Conservation (phyloP, 1,284 basidiomycete species). For the Mycosarcoma mackinlayi region DNA sequence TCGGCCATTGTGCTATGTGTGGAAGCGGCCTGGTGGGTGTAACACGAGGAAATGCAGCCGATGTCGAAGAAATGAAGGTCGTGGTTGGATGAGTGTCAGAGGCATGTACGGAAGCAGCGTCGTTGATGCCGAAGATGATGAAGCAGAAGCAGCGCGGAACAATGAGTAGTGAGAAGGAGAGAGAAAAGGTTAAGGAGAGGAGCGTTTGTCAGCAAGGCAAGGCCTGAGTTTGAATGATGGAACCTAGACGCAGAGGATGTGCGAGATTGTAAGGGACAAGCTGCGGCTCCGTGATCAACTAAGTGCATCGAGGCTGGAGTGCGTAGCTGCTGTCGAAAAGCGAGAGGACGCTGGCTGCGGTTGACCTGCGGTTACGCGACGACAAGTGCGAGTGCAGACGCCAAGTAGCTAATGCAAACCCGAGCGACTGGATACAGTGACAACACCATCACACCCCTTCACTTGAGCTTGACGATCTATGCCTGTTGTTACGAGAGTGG, state of each 20-base stretch:
- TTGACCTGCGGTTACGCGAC: background rate
- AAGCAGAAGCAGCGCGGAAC: background rate
- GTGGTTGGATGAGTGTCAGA: background rate
- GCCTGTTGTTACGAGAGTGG: background rate
- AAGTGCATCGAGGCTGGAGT: background rate
- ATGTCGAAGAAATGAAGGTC: background rate
- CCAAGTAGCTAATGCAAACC: too few relatives aligned
- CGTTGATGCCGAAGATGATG: background rate
- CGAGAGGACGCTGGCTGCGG: background rate
- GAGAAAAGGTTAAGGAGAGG: background rate
- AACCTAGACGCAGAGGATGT: background rate
- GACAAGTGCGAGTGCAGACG: too few relatives aligned
- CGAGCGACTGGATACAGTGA: too few relatives aligned
- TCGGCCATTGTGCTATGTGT: conserved; percentile 60
- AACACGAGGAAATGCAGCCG: background rate
- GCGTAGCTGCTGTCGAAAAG: background rate
- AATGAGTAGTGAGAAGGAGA: background rate
- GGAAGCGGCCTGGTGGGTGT: conserved; percentile 18
- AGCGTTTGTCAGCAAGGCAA: conserved; percentile 1
- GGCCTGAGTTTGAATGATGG: background rate
- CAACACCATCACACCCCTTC: background rate
- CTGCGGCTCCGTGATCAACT: background rate
- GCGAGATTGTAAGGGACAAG: background rate
- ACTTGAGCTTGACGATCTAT: background rate
- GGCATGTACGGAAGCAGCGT: conserved; percentile 3